Percentiles rank a stretch among this genome's conserved stretches.
Evolutionary conservation across 805 yeast genomes (phyloP).

Genomic region (Sporopachydermia lactativora): DNA sequence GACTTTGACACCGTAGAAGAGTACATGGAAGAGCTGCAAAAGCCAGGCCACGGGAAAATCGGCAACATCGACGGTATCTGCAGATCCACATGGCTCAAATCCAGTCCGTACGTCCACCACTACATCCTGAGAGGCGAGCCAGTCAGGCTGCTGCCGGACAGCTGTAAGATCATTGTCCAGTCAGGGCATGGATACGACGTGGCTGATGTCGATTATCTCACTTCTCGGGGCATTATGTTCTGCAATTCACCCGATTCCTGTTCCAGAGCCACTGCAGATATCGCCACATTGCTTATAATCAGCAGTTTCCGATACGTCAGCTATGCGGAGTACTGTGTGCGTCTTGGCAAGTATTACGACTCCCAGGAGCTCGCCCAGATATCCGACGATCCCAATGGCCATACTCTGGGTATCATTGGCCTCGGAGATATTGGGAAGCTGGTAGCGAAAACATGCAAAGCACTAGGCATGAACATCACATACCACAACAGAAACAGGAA

Average conservation of each 20-base stretch:
- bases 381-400: constrained; percentile 27
- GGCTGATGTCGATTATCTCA: constrained; percentile 24
- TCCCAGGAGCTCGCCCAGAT: constrained; percentile 19
- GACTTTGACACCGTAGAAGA: constrained; percentile 22
- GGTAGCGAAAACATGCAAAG: constrained; percentile 24
- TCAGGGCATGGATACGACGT: constrained; percentile 28
- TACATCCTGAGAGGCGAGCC: constrained; percentile 21
- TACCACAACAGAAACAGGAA: constrained; percentile 23
- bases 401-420: constrained; percentile 27
- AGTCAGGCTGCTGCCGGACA: constrained; percentile 19
- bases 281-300: constrained; percentile 21
- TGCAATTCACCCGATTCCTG: constrained; percentile 27
- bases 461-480: constrained; percentile 25
- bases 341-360: constrained; percentile 21
- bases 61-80: constrained; percentile 24
- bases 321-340: constrained; percentile 24
- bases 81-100: constrained; percentile 26
- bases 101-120: constrained; percentile 24
- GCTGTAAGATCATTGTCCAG: constrained; percentile 23
- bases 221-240: constrained; percentile 20
- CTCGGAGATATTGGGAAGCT: constrained; percentile 28
- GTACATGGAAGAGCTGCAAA: constrained; percentile 21
- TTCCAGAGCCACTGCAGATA: constrained; percentile 27
- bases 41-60: constrained; percentile 22
- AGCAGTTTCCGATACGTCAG: constrained; percentile 23